Evolutionary conservation across 2,329 filamentous ascomycete species (phyloP), one percentile per base, ranked within the genome.

Genomic region (Graphilbum sp.): DNA sequence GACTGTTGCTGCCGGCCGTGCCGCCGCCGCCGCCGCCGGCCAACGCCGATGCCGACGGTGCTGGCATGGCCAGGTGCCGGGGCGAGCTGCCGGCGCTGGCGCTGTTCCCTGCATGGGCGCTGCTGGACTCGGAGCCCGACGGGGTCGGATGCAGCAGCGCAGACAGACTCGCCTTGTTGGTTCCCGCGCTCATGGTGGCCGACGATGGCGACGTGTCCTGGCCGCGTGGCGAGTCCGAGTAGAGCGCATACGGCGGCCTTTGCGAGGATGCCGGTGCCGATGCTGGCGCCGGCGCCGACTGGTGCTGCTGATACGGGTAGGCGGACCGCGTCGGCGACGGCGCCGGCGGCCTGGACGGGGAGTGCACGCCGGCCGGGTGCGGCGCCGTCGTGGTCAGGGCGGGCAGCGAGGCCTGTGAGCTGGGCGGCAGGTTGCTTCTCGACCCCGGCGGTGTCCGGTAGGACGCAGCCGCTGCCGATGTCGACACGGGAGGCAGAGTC

Each of bases 121-220:
- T 60, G 33, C 45, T 58, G 35, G 59, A 53, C 41, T 63, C 64
- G 10, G 58, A 60, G 46, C 58, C 64, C 43, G 52, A 60, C 25
- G 61, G 59, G 2, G 62, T 62, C 3, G 69, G 62, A 48, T 73
- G 67, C n/a, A 70, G 53, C 15, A 61, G 52, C 3, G 61, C 59
- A 11, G 65, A 63, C 12, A 69, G 47, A 49, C 60, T 66, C 3
- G 64, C 58, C 54, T 58, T 66, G 50, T 61, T n/a, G n/a, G n/a
- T 55, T 24, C 41, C 30, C 33, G 45, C 9, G 46, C 38, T 23
- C 34, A n/a, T n/a, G n/a, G n/a, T 6, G 29, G 19, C 15, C 4
- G 16, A 19, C 5, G 36, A 32, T 3, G 36, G 25, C 15, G 43
- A 43, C 15, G 16, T 21, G 31, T 47, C 43, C 18, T 42, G 38